phyloP scores from a whole-genome alignment of 1,284 basidiomycete species.

The Coniferiporia weirii region DNA sequence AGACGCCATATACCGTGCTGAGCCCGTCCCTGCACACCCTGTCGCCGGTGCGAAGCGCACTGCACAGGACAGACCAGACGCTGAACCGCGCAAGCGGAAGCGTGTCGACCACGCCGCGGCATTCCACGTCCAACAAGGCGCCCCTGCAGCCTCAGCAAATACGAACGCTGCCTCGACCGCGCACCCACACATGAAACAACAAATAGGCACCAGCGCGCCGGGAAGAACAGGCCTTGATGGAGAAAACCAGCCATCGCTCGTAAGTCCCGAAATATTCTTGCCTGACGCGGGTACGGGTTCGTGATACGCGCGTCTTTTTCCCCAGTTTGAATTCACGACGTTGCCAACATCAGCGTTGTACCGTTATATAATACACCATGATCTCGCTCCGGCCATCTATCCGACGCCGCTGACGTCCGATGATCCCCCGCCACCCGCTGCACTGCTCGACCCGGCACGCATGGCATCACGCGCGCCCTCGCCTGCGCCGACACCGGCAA shows the following conservation, averaged over 20 bases:
- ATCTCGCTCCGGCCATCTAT: slow-evolving; percentile 60
- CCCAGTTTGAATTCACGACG: slow-evolving; percentile 65
- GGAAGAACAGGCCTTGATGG: slow-evolving; percentile 1
- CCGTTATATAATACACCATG: slow-evolving; percentile 63
- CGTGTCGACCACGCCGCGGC: slow-evolving; percentile 41
- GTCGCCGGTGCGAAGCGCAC: slow-evolving; percentile 14
- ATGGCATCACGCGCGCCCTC: slow-evolving; percentile 43
- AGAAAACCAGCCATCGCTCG: slow-evolving; percentile 9
- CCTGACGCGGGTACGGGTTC: neutral
- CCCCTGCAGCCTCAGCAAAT: neutral
- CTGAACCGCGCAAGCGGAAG: slow-evolving; percentile 69
- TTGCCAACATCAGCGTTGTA: slow-evolving; percentile 56
- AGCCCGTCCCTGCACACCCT: neutral
- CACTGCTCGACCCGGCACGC: slow-evolving; percentile 46
- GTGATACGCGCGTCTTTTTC: neutral
- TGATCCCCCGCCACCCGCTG: slow-evolving; percentile 62
- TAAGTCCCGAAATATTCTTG: slow-evolving; percentile 3
- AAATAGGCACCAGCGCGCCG: neutral
- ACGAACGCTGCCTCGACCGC: neutral
- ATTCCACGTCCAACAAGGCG: slow-evolving; percentile 4
- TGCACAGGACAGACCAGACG: slow-evolving; percentile 35
- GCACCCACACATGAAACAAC: neutral
- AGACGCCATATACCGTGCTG: slow-evolving; percentile 15
- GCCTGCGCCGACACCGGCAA: slow-evolving; percentile 47
- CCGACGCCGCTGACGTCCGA: slow-evolving; percentile 61